Evolutionary conservation across 2,329 filamentous ascomycete species (phyloP).

Genomic region (Leptodontidium sp.): DNA sequence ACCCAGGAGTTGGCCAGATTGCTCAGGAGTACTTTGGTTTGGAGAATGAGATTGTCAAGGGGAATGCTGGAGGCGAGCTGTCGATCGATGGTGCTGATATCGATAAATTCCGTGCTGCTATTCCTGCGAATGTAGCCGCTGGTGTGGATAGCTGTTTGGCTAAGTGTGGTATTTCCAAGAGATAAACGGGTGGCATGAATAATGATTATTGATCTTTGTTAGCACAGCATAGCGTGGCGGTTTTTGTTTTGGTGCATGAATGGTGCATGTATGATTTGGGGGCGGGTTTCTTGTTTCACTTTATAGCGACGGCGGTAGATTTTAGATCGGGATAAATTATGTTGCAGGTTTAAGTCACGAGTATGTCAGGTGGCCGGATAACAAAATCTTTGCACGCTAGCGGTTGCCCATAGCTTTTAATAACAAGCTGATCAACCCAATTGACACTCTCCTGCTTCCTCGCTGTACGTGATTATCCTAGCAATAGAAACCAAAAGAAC

Average conservation of each 20-base stretch:
- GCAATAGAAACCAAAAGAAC: too few species aligned
- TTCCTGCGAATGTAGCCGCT: slow-evolving; percentile 53
- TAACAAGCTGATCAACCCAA: too few species aligned
- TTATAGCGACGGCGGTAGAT: too few species aligned
- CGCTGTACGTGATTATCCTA: too few species aligned
- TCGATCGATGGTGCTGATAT: slow-evolving; percentile 45
- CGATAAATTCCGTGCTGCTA: slow-evolving; percentile 43
- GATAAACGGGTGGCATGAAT: slow-evolving; percentile 25
- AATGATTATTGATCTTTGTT: background rate
- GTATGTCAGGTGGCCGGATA: too few species aligned
- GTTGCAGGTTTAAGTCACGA: too few species aligned
- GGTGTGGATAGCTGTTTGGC: slow-evolving; percentile 55
- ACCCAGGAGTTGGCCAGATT: slow-evolving; percentile 48
- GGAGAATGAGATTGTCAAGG: slow-evolving; percentile 46
- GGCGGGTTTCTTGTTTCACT: too few species aligned
- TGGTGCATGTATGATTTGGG: too few species aligned
- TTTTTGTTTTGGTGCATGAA: background rate
- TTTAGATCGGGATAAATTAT: too few species aligned
- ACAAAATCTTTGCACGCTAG: too few species aligned
- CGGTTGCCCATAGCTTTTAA: too few species aligned
- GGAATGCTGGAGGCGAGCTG: slow-evolving; percentile 41
- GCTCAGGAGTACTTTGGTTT: slow-evolving; percentile 51
- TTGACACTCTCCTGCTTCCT: too few species aligned
- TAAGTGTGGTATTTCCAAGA: slow-evolving; percentile 50
- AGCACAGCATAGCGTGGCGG: background rate